These are phyloP conservation scores for Haemoproteus tartakovskyi DNA, from an alignment of 169 alveolate species.

Conservation along the genomic window DNA sequence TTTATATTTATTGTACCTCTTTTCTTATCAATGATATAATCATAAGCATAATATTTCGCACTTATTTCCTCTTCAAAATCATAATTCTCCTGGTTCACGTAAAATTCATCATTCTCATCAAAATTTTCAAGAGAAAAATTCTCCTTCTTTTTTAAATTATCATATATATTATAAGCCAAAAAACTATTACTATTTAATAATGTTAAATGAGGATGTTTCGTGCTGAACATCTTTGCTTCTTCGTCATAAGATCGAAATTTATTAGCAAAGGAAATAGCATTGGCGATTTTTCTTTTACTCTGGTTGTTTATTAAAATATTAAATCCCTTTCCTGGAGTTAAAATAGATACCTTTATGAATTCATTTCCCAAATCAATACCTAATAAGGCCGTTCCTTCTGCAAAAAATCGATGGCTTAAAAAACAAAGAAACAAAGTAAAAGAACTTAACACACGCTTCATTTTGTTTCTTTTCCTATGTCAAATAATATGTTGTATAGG, in stretches of 20 bases:
- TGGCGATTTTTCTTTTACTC: slow-evolving; percentile 76
- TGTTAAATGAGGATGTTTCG: slow-evolving; percentile 42
- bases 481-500: too few species aligned
- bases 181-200: slow-evolving; percentile 42
- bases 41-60: slow-evolving; percentile 43
- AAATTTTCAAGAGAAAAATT: slow-evolving; percentile 15
- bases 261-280: slow-evolving; percentile 71
- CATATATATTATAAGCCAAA: slow-evolving; percentile 32
- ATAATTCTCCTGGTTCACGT: slow-evolving; percentile 10
- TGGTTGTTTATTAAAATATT: slow-evolving; percentile 75
- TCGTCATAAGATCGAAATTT: slow-evolving; percentile 71
- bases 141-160: slow-evolving; percentile 24
- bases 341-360: slow-evolving; percentile 76
- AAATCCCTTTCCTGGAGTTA: slow-evolving; percentile 75
- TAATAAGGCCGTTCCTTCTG: slow-evolving; percentile 47
- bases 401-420: not conserved
- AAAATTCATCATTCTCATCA: slow-evolving; percentile 45
- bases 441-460: too few species aligned
- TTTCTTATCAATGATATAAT: slow-evolving; percentile 44
- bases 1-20: slow-evolving; percentile 67
- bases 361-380: slow-evolving; percentile 81
- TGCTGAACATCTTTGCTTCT: slow-evolving; percentile 68
- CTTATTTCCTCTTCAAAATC: slow-evolving; percentile 8
- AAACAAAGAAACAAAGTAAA: too few species aligned
- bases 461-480: too few species aligned